Base-by-base conservation (phyloP, 768 basidiomycete species). In the Sistotremastrum suecicum region DNA sequence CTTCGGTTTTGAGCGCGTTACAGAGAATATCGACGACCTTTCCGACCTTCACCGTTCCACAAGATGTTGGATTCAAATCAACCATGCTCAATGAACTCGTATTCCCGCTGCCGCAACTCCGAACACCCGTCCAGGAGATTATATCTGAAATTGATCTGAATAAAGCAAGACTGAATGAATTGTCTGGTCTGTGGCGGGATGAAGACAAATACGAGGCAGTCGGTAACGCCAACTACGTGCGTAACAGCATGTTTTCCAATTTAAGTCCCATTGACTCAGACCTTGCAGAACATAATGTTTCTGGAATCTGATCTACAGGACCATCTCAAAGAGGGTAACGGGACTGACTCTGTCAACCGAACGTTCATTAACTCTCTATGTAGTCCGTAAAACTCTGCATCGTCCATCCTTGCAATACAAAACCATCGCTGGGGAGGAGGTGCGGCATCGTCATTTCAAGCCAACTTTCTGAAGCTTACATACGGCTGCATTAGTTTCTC, bases 341-440 rank as follows among this genome's bases (percentile, higher is more conserved):
- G 34, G 12, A 31, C 38, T n/a, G 28, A 12, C 20, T 3, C 42
- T 11, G 41, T 38, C 9, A 28, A n/a, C 44, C 5, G 11, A 28
- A 20, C 11, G 41, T 28, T 39, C 11, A 46, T 32, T 45, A 53
- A 37, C 52, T 10, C 30, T 40, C 7, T 46, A 39, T 11, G 20
- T 47, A 87, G 83, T 88, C 42, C 72, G 90, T 11, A 86, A 78
- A 57, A 52, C 72, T 7, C 58, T 97, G 30, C 78, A 72, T 52
- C 73, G 79, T 56, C 88, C 88, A 0, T 76, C 76, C 6, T 65
- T 91, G 28, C 65, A 80, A 45, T 98, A 78, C 70, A 71, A 72
- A 2, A 73, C 69, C 4, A 68, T 80, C 8, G 63, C 69, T 0
- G 80, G 75, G 0, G 80, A 82, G 45, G 89, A 90, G 60, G 89